Evolutionary conservation across 441 rosid genomes (phyloP).

Genomic region (Croton setiger): DNA sequence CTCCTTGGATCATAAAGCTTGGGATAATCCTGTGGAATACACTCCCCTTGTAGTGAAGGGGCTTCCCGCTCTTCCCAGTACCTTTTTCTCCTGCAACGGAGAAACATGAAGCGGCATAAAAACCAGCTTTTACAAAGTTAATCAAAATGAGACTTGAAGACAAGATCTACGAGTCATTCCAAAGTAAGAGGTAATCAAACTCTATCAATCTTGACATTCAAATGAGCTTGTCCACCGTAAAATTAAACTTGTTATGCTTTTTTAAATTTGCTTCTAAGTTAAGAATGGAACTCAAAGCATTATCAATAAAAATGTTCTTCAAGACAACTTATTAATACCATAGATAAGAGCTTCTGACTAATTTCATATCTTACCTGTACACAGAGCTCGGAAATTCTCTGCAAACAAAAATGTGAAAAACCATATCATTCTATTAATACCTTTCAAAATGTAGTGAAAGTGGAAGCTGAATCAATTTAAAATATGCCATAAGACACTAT

Average conservation of each 20-base stretch:
- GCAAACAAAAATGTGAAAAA: too few relatives aligned
- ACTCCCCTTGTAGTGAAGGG: conserved; percentile 82
- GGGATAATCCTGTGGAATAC: conserved; percentile 87
- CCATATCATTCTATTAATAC: conserved; percentile 13
- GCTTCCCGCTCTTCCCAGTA: conserved; percentile 75
- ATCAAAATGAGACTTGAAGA: neutral
- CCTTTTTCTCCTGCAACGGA: conserved; percentile 75
- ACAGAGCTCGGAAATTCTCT: conserved; percentile 93
- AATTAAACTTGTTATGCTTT: neutral
- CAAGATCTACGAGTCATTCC: neutral
- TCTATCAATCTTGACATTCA: too few relatives aligned
- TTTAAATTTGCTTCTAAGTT: neutral
- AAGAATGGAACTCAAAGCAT: neutral
- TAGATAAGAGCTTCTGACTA: neutral
- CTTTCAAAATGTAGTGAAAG: neutral
- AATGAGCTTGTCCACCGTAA: too few relatives aligned
- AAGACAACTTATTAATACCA: neutral
- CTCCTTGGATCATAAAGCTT: conserved; percentile 90
- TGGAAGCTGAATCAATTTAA: conserved; percentile 10
- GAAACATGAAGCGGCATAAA: neutral
- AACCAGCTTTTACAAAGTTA: conserved; percentile 1
- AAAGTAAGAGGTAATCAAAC: too few relatives aligned
- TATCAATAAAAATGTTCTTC: neutral
- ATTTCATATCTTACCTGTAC: conserved; percentile 59
- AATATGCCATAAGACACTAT: conserved; percentile 32